Evolutionary conservation across 2,329 filamentous ascomycete species (phyloP).

Genomic region (Ilyonectria mors-panacis): DNA sequence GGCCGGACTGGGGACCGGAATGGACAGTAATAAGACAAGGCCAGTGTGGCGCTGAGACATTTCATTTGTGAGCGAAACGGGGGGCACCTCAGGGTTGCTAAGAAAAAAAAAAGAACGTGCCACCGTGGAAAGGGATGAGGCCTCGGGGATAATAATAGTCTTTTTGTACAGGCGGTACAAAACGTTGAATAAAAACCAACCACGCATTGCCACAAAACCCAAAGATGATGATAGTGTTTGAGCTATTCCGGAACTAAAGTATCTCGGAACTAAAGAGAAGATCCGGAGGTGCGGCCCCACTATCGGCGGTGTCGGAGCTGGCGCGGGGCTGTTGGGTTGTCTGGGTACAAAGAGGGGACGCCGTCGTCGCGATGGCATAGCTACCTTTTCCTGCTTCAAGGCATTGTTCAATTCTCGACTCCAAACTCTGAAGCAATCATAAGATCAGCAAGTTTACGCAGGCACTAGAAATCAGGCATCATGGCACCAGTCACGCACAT

Average conservation of each 20-base stretch:
- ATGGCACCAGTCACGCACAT: constrained; percentile 38
- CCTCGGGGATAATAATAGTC: constrained; percentile 24
- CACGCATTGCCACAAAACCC: not conserved
- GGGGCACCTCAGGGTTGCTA: constrained; percentile 7
- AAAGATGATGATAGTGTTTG: not conserved
- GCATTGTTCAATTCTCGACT: not conserved
- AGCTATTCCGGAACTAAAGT: not conserved
- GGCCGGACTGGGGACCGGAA: not conserved
- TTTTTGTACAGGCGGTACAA: constrained; percentile 25
- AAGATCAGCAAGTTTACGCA: not conserved
- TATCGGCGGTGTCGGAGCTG: constrained; percentile 12
- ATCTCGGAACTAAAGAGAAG: not conserved
- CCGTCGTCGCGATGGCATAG: not conserved
- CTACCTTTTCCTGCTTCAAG: not conserved
- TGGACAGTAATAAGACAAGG: constrained; percentile 31
- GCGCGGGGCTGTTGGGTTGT: constrained; percentile 5
- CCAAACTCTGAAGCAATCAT: not conserved
- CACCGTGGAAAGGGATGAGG: constrained; percentile 9
- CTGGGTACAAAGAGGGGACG: constrained; percentile 1
- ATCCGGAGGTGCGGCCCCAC: constrained; percentile 14
- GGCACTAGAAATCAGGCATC: not conserved
- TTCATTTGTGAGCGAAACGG: constrained; percentile 31
- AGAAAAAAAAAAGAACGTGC: constrained; percentile 12
- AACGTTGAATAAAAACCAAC: constrained; percentile 3
- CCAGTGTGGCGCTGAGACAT: constrained; percentile 43